A percentile compares a stretch with the other conserved stretches of the same genome.
Evolutionary conservation across 768 basidiomycete species (phyloP).

Genomic region (Termitomyces titanicus): DNA sequence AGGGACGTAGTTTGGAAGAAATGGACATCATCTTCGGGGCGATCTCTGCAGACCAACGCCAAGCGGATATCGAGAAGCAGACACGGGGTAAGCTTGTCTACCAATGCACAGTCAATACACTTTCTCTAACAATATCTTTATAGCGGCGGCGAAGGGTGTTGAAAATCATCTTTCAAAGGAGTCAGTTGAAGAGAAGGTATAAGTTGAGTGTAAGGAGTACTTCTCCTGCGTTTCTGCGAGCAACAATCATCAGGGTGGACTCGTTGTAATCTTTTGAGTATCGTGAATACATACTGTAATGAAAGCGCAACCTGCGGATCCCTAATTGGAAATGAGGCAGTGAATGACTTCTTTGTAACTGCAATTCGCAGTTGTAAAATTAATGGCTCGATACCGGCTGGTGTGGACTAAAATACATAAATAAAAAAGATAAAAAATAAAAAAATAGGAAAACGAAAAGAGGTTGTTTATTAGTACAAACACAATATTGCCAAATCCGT

Average conservation of each 20-base stretch:
- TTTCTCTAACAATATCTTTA: neutral
- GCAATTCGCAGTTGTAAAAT: neutral
- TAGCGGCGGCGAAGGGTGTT: neutral
- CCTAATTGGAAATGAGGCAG: neutral
- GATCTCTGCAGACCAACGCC: constrained; percentile 23
- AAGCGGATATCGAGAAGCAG: constrained; percentile 1
- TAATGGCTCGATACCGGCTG: too few relatives aligned
- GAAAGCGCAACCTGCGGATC: neutral
- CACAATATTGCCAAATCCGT: too few relatives aligned
- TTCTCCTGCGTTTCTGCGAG: neutral
- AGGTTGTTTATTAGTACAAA: too few relatives aligned
- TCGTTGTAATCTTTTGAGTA: too few relatives aligned
- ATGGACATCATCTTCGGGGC: constrained; percentile 57
- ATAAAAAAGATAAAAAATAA: too few relatives aligned
- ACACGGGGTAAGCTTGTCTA: neutral
- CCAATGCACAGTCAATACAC: neutral
- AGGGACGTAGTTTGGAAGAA: constrained; percentile 52
- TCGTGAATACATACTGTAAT: too few relatives aligned
- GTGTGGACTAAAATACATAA: too few relatives aligned
- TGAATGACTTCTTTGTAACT: neutral
- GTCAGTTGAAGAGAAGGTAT: neutral
- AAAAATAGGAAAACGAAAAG: too few relatives aligned
- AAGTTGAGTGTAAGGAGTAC: too few relatives aligned
- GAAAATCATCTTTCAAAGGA: too few relatives aligned
- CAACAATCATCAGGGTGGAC: neutral